These are phyloP conservation scores for Fusarium nurragi DNA, from an alignment of 2,329 filamentous ascomycete species.

Conservation along the genomic window DNA sequence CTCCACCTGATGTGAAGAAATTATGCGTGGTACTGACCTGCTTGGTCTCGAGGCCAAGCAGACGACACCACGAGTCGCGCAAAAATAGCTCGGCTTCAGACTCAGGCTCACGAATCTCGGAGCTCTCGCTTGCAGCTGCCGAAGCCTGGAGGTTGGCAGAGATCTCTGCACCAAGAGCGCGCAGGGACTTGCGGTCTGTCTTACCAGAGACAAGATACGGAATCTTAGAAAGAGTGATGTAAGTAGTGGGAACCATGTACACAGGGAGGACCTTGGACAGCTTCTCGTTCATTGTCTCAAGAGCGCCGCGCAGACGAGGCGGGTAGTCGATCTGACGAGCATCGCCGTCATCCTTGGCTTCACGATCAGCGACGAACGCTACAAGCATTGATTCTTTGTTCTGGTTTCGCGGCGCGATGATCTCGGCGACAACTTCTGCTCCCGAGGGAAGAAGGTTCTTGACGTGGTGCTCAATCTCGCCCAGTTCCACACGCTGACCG, in stretches of 20 bases:
- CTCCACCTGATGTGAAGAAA: slow-evolving; percentile 60
- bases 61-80: slow-evolving; percentile 49
- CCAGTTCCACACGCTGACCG: slow-evolving; percentile 71
- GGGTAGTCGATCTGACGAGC: slow-evolving; percentile 34
- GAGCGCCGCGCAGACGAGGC: slow-evolving; percentile 29
- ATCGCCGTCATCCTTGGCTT: slow-evolving; percentile 24
- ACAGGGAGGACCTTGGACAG: slow-evolving; percentile 36
- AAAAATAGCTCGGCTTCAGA: slow-evolving; percentile 41
- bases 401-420: slow-evolving; percentile 55
- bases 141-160: slow-evolving; percentile 32
- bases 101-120: slow-evolving; percentile 23
- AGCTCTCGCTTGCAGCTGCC: background rate
- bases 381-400: slow-evolving; percentile 43
- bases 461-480: slow-evolving; percentile 62
- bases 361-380: slow-evolving; percentile 39
- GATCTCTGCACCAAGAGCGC: slow-evolving; percentile 36
- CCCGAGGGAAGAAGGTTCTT: slow-evolving; percentile 51
- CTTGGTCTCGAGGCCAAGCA: slow-evolving; percentile 49
- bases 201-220: slow-evolving; percentile 42
- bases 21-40: slow-evolving; percentile 51
- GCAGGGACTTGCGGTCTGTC: slow-evolving; percentile 39
- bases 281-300: slow-evolving; percentile 33
- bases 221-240: slow-evolving; percentile 38
- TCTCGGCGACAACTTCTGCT: slow-evolving; percentile 58
- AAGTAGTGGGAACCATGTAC: slow-evolving; percentile 40